A percentile compares a stretch with the other conserved stretches of the same genome.
Evolutionary conservation across 2,329 filamentous ascomycete genomes (phyloP).

Genomic region (Rasamsonia emersonii): DNA sequence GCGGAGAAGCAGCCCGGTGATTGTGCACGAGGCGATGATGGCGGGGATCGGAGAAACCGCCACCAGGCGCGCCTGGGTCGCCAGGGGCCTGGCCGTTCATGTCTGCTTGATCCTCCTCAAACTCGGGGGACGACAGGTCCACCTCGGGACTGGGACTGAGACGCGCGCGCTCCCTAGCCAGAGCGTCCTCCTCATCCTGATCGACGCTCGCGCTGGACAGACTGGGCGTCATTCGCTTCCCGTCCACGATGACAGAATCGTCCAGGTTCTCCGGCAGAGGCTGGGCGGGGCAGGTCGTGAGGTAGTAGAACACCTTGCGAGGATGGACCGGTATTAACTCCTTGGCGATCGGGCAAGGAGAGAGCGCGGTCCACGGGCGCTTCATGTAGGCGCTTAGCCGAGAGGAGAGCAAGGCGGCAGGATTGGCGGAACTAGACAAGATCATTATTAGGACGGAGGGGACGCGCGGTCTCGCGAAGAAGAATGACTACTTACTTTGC

Average conservation of each 20-base stretch:
- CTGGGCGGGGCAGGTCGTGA: slow-evolving; percentile 79
- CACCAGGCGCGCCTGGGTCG: slow-evolving; percentile 36
- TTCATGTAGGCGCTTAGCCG: slow-evolving; percentile 84
- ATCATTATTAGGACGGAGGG: slow-evolving; percentile 2
- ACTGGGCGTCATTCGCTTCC: slow-evolving; percentile 70
- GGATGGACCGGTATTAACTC: slow-evolving; percentile 88
- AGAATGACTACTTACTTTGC: slow-evolving; percentile 64
- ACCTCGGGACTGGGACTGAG: slow-evolving; percentile 89
- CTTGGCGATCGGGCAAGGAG: slow-evolving; percentile 83
- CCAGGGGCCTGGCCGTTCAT: slow-evolving; percentile 50
- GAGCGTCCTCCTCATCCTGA: slow-evolving; percentile 59
- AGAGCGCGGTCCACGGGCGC: slow-evolving; percentile 67
- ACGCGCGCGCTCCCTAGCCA: slow-evolving; percentile 50
- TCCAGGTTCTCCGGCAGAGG: slow-evolving; percentile 62
- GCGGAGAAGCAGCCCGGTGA: slow-evolving; percentile 71
- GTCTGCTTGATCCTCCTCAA: slow-evolving; percentile 61
- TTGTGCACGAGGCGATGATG: slow-evolving; percentile 54
- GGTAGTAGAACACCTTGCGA: slow-evolving; percentile 90
- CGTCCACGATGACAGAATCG: slow-evolving; percentile 43
- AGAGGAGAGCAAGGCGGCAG: slow-evolving; percentile 89
- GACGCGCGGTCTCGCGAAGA: slow-evolving; percentile 2
- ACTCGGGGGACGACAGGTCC: slow-evolving; percentile 77
- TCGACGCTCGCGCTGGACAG: slow-evolving; percentile 64
- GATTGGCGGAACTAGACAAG: slow-evolving; percentile 67
- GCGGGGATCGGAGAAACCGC: slow-evolving; percentile 45